A percentile compares a stretch with the other conserved stretches of the same genome.
Evolutionary conservation across 2,329 filamentous ascomycete genomes (phyloP).

Genomic region (Setomelanomma holmii): DNA sequence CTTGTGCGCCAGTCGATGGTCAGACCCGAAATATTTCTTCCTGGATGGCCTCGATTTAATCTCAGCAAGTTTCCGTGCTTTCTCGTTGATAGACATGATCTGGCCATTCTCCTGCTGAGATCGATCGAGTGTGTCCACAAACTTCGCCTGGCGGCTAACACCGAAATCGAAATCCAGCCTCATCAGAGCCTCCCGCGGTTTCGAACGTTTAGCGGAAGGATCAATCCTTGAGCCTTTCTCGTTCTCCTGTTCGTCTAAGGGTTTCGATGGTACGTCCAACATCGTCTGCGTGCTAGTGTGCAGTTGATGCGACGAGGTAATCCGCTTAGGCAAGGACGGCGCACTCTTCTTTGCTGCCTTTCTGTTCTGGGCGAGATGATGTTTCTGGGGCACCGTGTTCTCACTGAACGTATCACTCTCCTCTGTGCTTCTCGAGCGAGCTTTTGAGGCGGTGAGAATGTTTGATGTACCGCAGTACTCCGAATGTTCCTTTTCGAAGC

Average conservation of each 20-base stretch:
- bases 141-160: conserved; percentile 8
- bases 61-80: conserved; percentile 26
- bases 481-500: conserved; percentile 7
- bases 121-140: conserved; percentile 15
- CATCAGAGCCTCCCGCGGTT: background rate
- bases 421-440: background rate
- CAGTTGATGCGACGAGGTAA: background rate
- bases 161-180: background rate
- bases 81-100: conserved; percentile 29
- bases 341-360: background rate
- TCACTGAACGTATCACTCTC: background rate
- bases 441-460: background rate
- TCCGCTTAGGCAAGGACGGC: background rate
- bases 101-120: conserved; percentile 12
- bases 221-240: background rate
- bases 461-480: background rate
- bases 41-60: conserved; percentile 43
- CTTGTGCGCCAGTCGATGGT: conserved; percentile 24
- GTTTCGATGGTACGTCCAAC: background rate
- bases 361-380: background rate
- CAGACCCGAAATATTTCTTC: conserved; percentile 38
- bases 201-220: background rate
- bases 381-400: background rate
- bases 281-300: no score
- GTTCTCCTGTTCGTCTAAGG: background rate